Conservation (phyloP, 352 stramenopile species). For the Globisporangium yorkense region DNA sequence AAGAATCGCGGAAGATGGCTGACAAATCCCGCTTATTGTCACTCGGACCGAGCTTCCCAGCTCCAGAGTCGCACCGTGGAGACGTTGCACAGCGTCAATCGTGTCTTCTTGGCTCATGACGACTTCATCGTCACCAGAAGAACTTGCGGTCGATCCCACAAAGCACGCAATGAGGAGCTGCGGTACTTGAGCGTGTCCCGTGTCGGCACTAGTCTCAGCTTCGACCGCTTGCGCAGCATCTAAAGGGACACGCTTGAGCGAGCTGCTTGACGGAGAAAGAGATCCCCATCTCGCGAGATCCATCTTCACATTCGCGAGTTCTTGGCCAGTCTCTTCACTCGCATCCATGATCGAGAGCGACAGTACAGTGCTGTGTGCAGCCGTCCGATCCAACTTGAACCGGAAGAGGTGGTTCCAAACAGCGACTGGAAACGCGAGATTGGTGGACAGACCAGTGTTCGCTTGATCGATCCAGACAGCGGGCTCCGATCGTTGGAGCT, state of each 20-base stretch:
- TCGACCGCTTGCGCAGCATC: no score
- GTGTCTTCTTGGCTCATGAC: not conserved
- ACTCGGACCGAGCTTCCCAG: slow-evolving; percentile 5
- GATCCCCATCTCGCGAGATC: no score
- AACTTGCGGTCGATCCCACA: no score
- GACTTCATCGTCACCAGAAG: no score
- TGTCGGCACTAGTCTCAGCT: no score
- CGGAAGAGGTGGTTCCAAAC: slow-evolving; percentile 11
- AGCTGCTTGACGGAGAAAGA: no score
- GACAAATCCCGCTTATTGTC: slow-evolving; percentile 5
- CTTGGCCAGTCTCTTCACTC: not conserved
- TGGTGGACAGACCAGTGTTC: no score
- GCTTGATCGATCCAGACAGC: not conserved
- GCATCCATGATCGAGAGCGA: slow-evolving; percentile 1
- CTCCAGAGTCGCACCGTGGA: not conserved
- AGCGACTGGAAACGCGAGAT: not conserved
- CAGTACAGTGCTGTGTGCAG: not conserved
- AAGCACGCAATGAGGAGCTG: no score
- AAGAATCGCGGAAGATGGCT: not conserved
- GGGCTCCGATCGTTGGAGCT: not conserved
- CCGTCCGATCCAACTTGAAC: not conserved
- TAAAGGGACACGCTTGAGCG: no score
- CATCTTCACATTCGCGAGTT: no score
- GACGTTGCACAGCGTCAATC: not conserved
- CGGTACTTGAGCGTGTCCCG: no score